A percentile compares a stretch with the other conserved stretches of the same genome.
phyloP scores from a whole-genome alignment of 1,284 basidiomycete genomes.

The Apiotrichum domesticum region DNA sequence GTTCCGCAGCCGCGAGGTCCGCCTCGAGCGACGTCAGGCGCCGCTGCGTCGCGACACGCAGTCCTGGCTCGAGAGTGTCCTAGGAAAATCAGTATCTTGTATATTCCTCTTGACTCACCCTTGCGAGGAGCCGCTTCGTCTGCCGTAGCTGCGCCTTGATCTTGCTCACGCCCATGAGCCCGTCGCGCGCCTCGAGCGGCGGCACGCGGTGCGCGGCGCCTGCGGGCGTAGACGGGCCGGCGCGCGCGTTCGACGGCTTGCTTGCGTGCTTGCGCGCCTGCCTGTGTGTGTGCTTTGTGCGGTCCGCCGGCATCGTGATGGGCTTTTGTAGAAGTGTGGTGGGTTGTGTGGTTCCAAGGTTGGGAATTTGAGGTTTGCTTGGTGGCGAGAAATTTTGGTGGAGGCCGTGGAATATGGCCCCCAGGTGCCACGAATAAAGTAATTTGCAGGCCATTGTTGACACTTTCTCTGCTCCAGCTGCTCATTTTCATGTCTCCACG shows the following conservation, averaged over 20 bases:
- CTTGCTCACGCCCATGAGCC: conserved; percentile 51
- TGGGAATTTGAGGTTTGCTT: no score
- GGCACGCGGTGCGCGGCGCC: conserved; percentile 12
- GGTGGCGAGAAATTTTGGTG: neutral
- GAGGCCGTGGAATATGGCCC: neutral
- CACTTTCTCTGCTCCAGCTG: no score
- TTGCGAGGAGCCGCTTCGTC: conserved; percentile 68
- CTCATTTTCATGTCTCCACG: neutral
- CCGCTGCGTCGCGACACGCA: conserved; percentile 69
- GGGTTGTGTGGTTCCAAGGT: no score
- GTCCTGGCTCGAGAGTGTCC: conserved; percentile 70
- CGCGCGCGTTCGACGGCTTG: neutral
- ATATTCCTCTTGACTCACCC: conserved; percentile 49
- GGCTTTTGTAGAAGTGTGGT: neutral
- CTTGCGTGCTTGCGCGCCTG: neutral
- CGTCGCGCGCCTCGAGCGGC: conserved; percentile 27
- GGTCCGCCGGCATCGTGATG: conserved; percentile 4
- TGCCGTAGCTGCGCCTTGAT: conserved; percentile 72
- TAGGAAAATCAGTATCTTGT: conserved; percentile 30
- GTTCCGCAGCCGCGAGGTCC: conserved; percentile 62
- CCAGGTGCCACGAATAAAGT: no score
- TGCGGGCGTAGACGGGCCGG: neutral
- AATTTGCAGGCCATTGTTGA: no score
- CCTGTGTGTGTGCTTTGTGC: neutral
- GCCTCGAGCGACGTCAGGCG: conserved; percentile 65